A percentile compares a stretch with the other conserved stretches of the same genome.
Conservation (phyloP, 2,329 filamentous ascomycete genomes). For the Drechslerella coelobrocha region DNA sequence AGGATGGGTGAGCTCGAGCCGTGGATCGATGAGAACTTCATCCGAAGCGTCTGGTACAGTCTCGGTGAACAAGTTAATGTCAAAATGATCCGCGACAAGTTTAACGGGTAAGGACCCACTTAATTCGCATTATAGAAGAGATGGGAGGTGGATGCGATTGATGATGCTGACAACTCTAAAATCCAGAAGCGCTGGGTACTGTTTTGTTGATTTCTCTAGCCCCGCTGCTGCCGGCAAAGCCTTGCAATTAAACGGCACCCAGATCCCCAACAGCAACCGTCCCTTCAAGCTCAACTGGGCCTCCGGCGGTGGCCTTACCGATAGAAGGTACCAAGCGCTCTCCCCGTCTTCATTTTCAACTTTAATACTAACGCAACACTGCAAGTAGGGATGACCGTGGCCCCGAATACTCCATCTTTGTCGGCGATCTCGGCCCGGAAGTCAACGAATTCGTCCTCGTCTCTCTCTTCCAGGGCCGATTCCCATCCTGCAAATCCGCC, state of each 20-base stretch:
- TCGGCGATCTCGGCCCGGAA: conserved; percentile 95
- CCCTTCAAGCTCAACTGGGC: conserved; percentile 99
- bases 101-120: conserved; percentile 77
- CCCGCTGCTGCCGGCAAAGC: conserved; percentile 89
- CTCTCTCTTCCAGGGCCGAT: conserved; percentile 94
- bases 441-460: conserved; percentile 98
- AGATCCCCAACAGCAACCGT: conserved; percentile 91
- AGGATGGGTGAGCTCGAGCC: conserved; percentile 99
- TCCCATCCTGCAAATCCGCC: conserved; percentile 96
- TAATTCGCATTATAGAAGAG: not conserved
- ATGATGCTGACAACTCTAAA: conserved; percentile 55
- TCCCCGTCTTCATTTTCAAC: not conserved
- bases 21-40: conserved; percentile 99
- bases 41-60: conserved; percentile 91
- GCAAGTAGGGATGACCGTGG: conserved; percentile 82
- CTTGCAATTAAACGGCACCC: conserved; percentile 82
- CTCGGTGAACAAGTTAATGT: conserved; percentile 95
- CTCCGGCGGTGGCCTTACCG: conserved; percentile 90
- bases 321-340: conserved; percentile 72
- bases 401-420: conserved; percentile 96
- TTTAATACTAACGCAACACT: not conserved
- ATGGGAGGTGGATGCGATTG: not conserved
- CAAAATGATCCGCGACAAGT: conserved; percentile 99
- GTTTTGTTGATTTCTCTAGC: conserved; percentile 90
- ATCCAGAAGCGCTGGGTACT: conserved; percentile 91